Conservation (phyloP, 2,329 filamentous ascomycete genomes). For the Botrytis fragariae region DNA sequence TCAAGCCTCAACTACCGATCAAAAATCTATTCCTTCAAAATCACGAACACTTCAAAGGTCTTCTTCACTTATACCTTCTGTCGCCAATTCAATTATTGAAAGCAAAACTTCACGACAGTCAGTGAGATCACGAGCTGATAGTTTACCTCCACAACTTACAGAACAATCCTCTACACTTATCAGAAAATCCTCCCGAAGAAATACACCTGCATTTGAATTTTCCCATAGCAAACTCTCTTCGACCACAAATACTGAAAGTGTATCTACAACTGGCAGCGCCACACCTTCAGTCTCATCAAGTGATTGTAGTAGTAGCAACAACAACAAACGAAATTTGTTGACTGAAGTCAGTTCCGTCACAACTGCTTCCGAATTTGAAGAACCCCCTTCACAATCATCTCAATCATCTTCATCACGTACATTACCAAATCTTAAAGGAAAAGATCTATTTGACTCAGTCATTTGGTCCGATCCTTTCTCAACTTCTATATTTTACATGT, state of each 20-base stretch:
- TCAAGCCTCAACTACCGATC: constrained; percentile 7
- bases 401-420: constrained; percentile 26
- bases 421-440: constrained; percentile 64
- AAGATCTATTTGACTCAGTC: constrained; percentile 68
- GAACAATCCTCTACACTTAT: not conserved
- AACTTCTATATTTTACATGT: constrained; percentile 70
- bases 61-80: not conserved
- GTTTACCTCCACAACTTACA: not conserved
- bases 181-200: constrained; percentile 11
- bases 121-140: constrained; percentile 8
- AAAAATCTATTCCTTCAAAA: not conserved
- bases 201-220: not conserved
- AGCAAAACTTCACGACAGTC: constrained; percentile 10
- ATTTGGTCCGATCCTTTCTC: constrained; percentile 67
- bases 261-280: not conserved
- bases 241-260: not conserved
- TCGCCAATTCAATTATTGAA: not conserved
- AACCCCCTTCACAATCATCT: constrained; percentile 28
- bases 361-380: constrained; percentile 17
- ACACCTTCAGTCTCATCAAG: constrained; percentile 9
- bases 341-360: constrained; percentile 19
- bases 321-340: constrained; percentile 3
- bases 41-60: not conserved
- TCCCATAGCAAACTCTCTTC: constrained; percentile 5
- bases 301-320: constrained; percentile 6